Base-by-base conservation (phyloP, 2,329 filamentous ascomycete genomes). In the Plectosphaerella sp. region DNA sequence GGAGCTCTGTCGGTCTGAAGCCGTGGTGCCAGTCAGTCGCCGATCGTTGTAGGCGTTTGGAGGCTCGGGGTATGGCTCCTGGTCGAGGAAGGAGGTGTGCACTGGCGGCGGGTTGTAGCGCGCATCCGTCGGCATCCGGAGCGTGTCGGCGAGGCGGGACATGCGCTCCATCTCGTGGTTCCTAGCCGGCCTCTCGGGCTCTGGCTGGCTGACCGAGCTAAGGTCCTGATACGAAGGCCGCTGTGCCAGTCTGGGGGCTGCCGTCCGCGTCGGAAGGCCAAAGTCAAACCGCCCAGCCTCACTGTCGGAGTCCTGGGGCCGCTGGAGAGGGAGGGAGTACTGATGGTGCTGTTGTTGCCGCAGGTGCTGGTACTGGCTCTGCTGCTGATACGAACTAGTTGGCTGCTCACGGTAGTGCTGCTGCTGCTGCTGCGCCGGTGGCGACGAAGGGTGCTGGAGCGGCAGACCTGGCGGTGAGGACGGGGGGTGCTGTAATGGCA, bases 1-100 rank as follows among this genome's bases (percentile, higher is more conserved):
- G 35, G 47, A 48, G 36, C 47, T 48, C 14, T 41, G 47, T 20
- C 47, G 47, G 36, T 48, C 47, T n/a, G 47, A 48, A 20, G 35
- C 39, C 35, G 47, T 39, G 3, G 33, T 36, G 28, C 28, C 28
- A 6, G 47, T 48, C 28, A 41, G 24, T 4, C 47, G 35, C 11
- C 47, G 47, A 22, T 48, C 47, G 20, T 37, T 37, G 20, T 48
- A 39, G 10, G 35, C 24, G 15, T 18, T 41, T n/a, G 41, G 41
- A 10, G 10, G 15, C 4, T 43, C 41, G 41, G 15, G 41, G 41
- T 43, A 43, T 6, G 41, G 41, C n/a, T 43, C 41, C n/a, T 43
- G 41, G 41, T 43, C 41, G 41, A 20, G 41, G n/a, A 20, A 43
- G 9, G 18, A n/a, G 14, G 37, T 43, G n/a, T 41, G 37, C n/a